Base-by-base conservation (phyloP, 2,329 filamentous ascomycete species). In the Xylaria sp. region DNA sequence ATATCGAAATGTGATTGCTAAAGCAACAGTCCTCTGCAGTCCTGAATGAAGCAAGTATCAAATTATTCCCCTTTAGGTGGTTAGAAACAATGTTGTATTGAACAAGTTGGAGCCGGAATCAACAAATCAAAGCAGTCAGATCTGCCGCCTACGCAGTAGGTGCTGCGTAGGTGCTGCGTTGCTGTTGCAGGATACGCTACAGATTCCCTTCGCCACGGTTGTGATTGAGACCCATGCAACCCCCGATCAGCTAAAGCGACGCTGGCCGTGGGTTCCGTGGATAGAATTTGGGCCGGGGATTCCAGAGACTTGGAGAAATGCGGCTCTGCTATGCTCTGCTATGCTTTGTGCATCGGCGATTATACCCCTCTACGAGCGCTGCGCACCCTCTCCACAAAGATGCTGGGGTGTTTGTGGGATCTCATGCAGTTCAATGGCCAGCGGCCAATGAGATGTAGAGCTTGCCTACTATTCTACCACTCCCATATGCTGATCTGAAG, bases 1-100 rank as follows among this genome's bases (percentile, higher is more conserved):
- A 75, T 86, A 88, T 70, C 83, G 84, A 51, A 92, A 91, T 76
- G 84, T 91, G 55, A 87, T 92, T 72, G 82, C 86, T 67, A 92
- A 91, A 79, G 88, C 89, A n/a, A 87, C 86, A 73, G 90, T 92
- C 5, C 79, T 91, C 57, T 91, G 89, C 75, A 81, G 81, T 59
- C 81, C 84, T 9, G 84, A 86, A 74, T 83, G 77, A 80, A 73
- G 61, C 55, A 64, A 65, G 59, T 63, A 59, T 63, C 65, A 57
- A 34, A 65, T 46, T 51, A 51, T 54, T 48, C 37, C 59, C 57
- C 20, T 44, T 63, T 60, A 56, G 58, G 50, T 59, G 52, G 44
- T 41, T 51, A 73, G 72, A 70, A 61, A 12, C 55, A 57, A 69
- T 70, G 71, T 68, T 75, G 72, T 71, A 71, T 71, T 70, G 65